Conservation (phyloP, 805 yeast genomes). For the Metschnikowia matae region DNA sequence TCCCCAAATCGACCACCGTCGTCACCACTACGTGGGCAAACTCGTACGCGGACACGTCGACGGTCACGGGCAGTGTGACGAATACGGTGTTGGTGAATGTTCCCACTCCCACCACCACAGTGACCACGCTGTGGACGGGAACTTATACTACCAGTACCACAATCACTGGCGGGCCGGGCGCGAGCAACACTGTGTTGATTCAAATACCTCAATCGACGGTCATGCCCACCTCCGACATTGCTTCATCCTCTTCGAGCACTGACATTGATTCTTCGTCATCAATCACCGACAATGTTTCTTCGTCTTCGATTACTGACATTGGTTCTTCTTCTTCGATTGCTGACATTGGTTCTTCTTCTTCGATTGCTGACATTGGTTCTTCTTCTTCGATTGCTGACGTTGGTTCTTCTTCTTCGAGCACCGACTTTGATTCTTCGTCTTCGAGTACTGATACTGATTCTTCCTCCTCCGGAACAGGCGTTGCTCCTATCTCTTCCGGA, state of each 20-base stretch:
- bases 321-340: background rate
- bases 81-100: conserved; percentile 7
- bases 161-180: conserved; percentile 2
- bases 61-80: conserved; percentile 7
- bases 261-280: no score
- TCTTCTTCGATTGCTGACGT: no score
- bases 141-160: conserved; percentile 5
- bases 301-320: no score
- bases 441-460: no score
- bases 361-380: no score
- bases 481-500: no score
- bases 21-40: conserved; percentile 1
- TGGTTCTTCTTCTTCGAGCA: no score
- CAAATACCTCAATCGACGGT: conserved; percentile 5
- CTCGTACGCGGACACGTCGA: background rate
- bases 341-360: no score
- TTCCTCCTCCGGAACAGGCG: no score
- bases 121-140: conserved; percentile 3
- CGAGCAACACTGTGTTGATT: conserved; percentile 7
- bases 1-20: conserved; percentile 1
- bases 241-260: background rate
- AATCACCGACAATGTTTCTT: no score
- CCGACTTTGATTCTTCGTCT: no score
- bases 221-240: background rate
- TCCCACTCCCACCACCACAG: conserved; percentile 5